A percentile compares a stretch with the other conserved stretches of the same genome.
phyloP scores from a whole-genome alignment of 164 flowering plant genomes.

The Vitis labrusca region DNA sequence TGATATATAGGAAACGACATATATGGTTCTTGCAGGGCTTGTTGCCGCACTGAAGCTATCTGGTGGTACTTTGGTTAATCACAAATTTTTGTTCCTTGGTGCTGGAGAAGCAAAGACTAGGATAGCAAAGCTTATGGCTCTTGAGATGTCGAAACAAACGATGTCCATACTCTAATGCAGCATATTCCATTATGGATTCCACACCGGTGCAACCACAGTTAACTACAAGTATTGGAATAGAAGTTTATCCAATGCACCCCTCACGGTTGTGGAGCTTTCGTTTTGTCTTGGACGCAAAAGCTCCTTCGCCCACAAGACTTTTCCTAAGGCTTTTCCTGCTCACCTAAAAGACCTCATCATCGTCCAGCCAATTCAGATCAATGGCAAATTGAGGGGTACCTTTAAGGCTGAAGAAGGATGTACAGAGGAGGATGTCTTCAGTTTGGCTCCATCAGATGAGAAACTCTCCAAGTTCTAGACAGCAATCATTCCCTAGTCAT shows the following conservation, averaged over 20 bases:
- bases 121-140: no score
- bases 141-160: no score
- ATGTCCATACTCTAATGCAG: no score
- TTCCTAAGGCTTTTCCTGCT: slow-evolving; percentile 33
- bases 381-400: slow-evolving; percentile 94
- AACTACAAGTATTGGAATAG: no score
- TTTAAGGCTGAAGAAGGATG: slow-evolving; percentile 72
- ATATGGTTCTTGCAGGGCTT: slow-evolving; percentile 24
- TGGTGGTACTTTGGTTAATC: slow-evolving; percentile 22
- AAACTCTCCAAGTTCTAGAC: slow-evolving; percentile 52
- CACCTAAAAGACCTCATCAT: slow-evolving; percentile 24
- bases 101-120: slow-evolving; percentile 11
- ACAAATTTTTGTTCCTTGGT: slow-evolving; percentile 23
- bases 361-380: slow-evolving; percentile 25
- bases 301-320: no score
- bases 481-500: no score
- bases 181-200: no score
- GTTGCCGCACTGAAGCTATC: slow-evolving; percentile 19
- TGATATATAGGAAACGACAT: slow-evolving; percentile 29
- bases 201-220: no score
- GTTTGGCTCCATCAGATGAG: slow-evolving; percentile 58
- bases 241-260: no score
- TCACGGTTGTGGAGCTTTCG: no score
- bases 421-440: slow-evolving; percentile 78
- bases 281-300: no score